Percentiles rank a stretch among this genome's conserved stretches.
These are phyloP conservation scores for Diddensiella caesifluorescens DNA, from an alignment of 805 yeast genomes.

Conservation along the genomic window DNA sequence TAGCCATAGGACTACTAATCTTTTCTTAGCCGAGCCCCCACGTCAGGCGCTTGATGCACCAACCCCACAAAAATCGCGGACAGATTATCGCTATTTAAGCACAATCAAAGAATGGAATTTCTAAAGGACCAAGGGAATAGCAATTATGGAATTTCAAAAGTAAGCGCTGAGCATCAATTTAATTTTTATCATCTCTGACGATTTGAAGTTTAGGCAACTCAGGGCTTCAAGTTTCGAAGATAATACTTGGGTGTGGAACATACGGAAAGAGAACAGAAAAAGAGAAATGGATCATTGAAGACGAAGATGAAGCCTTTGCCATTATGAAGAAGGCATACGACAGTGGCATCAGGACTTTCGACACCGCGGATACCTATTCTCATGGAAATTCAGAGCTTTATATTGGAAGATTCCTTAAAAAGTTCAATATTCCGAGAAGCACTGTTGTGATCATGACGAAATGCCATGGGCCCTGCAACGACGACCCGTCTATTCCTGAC, in stretches of 20 bases:
- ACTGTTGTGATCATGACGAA: constrained; percentile 54
- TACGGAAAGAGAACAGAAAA: constrained; percentile 35
- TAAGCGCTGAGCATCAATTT: neutral
- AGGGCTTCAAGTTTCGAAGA: constrained; percentile 35
- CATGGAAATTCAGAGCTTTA: constrained; percentile 45
- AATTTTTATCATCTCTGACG: neutral
- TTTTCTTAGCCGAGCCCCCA: neutral
- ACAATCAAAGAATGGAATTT: too few relatives aligned
- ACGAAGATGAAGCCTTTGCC: constrained; percentile 38
- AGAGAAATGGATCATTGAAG: constrained; percentile 43
- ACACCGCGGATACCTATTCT: constrained; percentile 43
- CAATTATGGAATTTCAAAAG: neutral
- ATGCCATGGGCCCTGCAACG: constrained; percentile 23
- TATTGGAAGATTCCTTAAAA: constrained; percentile 49
- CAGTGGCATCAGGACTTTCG: constrained; percentile 41
- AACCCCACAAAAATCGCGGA: too few relatives aligned
- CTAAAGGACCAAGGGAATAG: too few relatives aligned
- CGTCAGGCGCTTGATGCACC: too few relatives aligned
- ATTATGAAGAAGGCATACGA: constrained; percentile 45
- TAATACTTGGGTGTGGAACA: constrained; percentile 40
- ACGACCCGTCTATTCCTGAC: constrained; percentile 12
- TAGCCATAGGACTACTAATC: neutral
- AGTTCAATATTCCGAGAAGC: constrained; percentile 48
- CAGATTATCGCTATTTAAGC: too few relatives aligned
- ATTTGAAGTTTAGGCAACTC: constrained; percentile 30